Evolutionary conservation across 2,329 filamentous ascomycete species (phyloP).

Genomic region (Diplocarpon mali): DNA sequence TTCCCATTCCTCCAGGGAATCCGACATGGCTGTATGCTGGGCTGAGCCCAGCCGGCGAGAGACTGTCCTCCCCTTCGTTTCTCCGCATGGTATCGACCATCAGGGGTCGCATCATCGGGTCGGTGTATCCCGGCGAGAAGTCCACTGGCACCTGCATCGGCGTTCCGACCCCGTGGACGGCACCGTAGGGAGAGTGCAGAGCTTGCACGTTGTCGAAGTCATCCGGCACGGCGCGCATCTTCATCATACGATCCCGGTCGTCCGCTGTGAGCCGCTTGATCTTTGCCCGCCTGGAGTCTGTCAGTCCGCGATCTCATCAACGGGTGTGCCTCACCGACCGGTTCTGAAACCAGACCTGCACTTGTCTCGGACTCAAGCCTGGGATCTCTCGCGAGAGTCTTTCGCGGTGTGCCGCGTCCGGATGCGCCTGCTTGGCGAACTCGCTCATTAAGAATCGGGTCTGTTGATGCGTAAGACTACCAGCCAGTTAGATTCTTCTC

Average conservation of each 20-base stretch:
- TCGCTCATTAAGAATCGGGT: slow-evolving; percentile 97
- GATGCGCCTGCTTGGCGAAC: slow-evolving; percentile 88
- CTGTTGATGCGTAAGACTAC: slow-evolving; percentile 85
- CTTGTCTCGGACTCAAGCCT: slow-evolving; percentile 80
- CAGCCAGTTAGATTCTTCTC: slow-evolving; percentile 27
- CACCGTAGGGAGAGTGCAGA: slow-evolving; percentile 55
- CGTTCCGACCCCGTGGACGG: slow-evolving; percentile 29
- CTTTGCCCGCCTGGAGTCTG: slow-evolving; percentile 48
- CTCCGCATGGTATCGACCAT: slow-evolving; percentile 58
- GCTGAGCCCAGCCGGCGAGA: slow-evolving; percentile 56
- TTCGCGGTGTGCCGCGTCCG: slow-evolving; percentile 83
- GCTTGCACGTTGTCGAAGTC: slow-evolving; percentile 62
- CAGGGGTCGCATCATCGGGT: slow-evolving; percentile 48
- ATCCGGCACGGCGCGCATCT: slow-evolving; percentile 60
- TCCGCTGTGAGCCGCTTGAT: slow-evolving; percentile 62
- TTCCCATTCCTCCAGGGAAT: slow-evolving; percentile 45
- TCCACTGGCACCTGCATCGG: slow-evolving; percentile 27
- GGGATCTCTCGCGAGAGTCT: slow-evolving; percentile 82
- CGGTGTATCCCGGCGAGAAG: slow-evolving; percentile 37
- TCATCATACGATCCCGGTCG: slow-evolving; percentile 60
- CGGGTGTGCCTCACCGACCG: slow-evolving; percentile 46
- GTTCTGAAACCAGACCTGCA: slow-evolving; percentile 98
- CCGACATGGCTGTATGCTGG: slow-evolving; percentile 57
- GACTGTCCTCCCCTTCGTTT: slow-evolving; percentile 50
- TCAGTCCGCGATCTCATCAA: slow-evolving; percentile 5